phyloP scores from a whole-genome alignment of 2,329 filamentous ascomycete species.

The Coniella vitis region DNA sequence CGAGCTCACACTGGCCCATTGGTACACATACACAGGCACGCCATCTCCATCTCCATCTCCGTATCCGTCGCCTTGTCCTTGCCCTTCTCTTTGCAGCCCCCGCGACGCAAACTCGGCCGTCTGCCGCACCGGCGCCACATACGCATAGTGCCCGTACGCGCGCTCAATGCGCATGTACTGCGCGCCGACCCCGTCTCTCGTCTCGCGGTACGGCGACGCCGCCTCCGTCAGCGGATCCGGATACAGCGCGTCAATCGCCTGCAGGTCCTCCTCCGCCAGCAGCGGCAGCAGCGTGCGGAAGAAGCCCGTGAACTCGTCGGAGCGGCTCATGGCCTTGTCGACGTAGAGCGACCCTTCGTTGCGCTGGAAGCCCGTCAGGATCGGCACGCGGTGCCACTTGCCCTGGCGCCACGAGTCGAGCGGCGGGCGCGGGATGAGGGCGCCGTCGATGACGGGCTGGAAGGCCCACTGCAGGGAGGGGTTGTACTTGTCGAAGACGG shows the following conservation, averaged over 20 bases:
- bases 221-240: slow-evolving; percentile 29
- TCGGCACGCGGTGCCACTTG: slow-evolving; percentile 27
- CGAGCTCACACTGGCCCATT: slow-evolving; percentile 43
- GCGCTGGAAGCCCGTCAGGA: slow-evolving; percentile 36
- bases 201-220: slow-evolving; percentile 32
- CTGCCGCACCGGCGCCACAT: slow-evolving; percentile 44
- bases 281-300: slow-evolving; percentile 33
- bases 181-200: slow-evolving; percentile 32
- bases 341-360: slow-evolving; percentile 39
- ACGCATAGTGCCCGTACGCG: slow-evolving; percentile 49
- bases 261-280: slow-evolving; percentile 28
- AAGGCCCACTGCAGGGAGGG: slow-evolving; percentile 39
- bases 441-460: slow-evolving; percentile 44
- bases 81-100: slow-evolving; percentile 10
- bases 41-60: slow-evolving; percentile 7
- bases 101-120: slow-evolving; percentile 36
- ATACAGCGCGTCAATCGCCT: slow-evolving; percentile 31
- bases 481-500: slow-evolving; percentile 29
- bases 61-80: not conserved
- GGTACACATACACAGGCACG: slow-evolving; percentile 41
- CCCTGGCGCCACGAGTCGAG: slow-evolving; percentile 22
- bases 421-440: slow-evolving; percentile 23
- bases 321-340: slow-evolving; percentile 26
- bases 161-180: slow-evolving; percentile 50
- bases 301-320: slow-evolving; percentile 30